Conservation (phyloP, 768 basidiomycete species). For the Pisolithus tinctorius region DNA sequence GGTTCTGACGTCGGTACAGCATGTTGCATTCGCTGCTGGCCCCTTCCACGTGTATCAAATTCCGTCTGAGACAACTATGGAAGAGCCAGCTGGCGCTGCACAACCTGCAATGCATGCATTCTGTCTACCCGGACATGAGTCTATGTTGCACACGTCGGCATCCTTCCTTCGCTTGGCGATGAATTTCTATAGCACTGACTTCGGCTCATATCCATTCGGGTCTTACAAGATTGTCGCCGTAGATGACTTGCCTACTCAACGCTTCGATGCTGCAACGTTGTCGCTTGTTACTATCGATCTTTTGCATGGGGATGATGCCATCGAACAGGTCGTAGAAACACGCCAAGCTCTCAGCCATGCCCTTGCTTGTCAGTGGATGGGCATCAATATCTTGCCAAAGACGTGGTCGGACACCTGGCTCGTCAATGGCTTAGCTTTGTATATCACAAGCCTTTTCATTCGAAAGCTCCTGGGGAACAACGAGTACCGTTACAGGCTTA, state of each 20-base stretch:
- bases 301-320: slow-evolving; percentile 79
- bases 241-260: slow-evolving; percentile 74
- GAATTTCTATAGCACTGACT: slow-evolving; percentile 87
- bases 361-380: slow-evolving; percentile 93
- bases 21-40: slow-evolving; percentile 92
- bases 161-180: slow-evolving; percentile 81
- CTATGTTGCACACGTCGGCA: slow-evolving; percentile 60
- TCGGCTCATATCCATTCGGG: slow-evolving; percentile 92
- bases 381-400: slow-evolving; percentile 92
- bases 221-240: slow-evolving; percentile 95
- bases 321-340: slow-evolving; percentile 91
- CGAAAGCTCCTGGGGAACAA: slow-evolving; percentile 89
- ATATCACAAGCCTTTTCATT: slow-evolving; percentile 84
- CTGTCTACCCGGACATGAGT: slow-evolving; percentile 85
- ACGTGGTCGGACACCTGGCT: slow-evolving; percentile 94
- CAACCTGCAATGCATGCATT: slow-evolving; percentile 85
- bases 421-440: slow-evolving; percentile 87
- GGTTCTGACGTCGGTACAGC: slow-evolving; percentile 88
- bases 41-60: slow-evolving; percentile 81
- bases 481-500: slow-evolving; percentile 91
- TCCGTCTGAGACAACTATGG: slow-evolving; percentile 50
- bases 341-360: slow-evolving; percentile 82
- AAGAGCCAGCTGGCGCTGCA: slow-evolving; percentile 55
- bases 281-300: slow-evolving; percentile 76
- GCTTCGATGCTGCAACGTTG: slow-evolving; percentile 81